Conservation (phyloP, 2,329 filamentous ascomycete genomes). For the Ramichloridium luteum region DNA sequence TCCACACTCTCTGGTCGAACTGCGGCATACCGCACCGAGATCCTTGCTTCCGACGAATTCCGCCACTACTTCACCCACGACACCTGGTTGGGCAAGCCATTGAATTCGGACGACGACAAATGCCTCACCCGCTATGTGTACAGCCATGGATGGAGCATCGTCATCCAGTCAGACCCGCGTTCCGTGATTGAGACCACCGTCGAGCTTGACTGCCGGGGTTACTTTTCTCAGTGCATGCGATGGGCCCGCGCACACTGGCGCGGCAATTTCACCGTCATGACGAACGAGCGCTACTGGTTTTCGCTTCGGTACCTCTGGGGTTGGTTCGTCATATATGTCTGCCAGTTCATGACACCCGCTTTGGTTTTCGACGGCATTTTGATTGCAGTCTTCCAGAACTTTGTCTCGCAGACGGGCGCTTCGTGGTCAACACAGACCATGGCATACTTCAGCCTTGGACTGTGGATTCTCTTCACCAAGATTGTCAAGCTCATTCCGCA, state of each 20-base stretch:
- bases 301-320: conserved; percentile 37
- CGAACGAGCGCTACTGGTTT: conserved; percentile 24
- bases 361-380: conserved; percentile 40
- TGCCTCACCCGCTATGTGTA: conserved; percentile 45
- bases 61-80: conserved; percentile 38
- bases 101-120: conserved; percentile 50
- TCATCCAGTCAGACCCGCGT: conserved; percentile 41
- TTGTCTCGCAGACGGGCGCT: no score
- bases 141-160: conserved; percentile 39
- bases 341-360: conserved; percentile 44
- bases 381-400: conserved; percentile 19
- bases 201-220: conserved; percentile 39
- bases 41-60: conserved; percentile 37
- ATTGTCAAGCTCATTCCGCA: conserved; percentile 45
- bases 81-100: conserved; percentile 37
- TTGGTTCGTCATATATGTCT: conserved; percentile 45
- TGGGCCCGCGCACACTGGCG: conserved; percentile 50
- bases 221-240: conserved; percentile 40
- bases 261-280: conserved; percentile 40
- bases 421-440: neutral
- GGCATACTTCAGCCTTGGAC: conserved; percentile 10
- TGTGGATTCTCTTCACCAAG: conserved; percentile 46
- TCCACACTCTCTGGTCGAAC: conserved; percentile 49
- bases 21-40: conserved; percentile 37
- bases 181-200: conserved; percentile 42